Evolutionary conservation across 2,329 filamentous ascomycete genomes (phyloP).

Genomic region (Ceratocystis destructans): DNA sequence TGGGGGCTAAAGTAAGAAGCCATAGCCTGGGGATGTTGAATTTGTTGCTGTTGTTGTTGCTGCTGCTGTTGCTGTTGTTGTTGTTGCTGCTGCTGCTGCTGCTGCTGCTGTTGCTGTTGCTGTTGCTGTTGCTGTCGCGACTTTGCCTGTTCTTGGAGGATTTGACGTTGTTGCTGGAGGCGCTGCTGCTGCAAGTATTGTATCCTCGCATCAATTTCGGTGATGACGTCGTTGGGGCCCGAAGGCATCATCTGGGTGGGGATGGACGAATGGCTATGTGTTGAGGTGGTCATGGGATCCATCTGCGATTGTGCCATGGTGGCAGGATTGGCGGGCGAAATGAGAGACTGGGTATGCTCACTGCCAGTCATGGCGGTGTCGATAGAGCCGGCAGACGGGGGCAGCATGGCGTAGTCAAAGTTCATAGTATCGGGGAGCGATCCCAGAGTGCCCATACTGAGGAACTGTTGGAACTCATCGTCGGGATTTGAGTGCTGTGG

Average conservation of each 20-base stretch:
- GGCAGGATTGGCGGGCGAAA: constrained; percentile 22
- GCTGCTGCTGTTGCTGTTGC: constrained; percentile 45
- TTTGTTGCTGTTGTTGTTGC: constrained; percentile 30
- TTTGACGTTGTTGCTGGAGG: constrained; percentile 43
- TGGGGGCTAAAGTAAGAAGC: constrained; percentile 42
- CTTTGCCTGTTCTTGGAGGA: constrained; percentile 41
- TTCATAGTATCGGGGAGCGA: constrained; percentile 40
- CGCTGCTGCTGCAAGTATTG: constrained; percentile 52
- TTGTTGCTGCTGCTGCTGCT: constrained; percentile 43
- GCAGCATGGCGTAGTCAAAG: constrained; percentile 40
- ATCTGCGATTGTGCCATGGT: constrained; percentile 14
- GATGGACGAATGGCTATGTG: constrained; percentile 35
- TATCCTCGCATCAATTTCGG: constrained; percentile 51
- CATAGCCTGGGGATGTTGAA: constrained; percentile 12
- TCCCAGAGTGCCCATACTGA: constrained; percentile 45
- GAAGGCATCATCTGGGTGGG: constrained; percentile 34
- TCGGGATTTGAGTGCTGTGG: constrained; percentile 34
- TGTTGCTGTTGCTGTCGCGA: constrained; percentile 36
- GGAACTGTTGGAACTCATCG: constrained; percentile 51
- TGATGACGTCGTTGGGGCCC: constrained; percentile 39
- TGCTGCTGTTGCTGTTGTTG: constrained; percentile 39
- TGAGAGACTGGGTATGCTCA: constrained; percentile 27
- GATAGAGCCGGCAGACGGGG: constrained; percentile 29
- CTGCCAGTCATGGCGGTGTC: constrained; percentile 39
- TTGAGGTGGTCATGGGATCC: constrained; percentile 24